phyloP scores from a whole-genome alignment of 805 yeast species.

The Candida schatavii region DNA sequence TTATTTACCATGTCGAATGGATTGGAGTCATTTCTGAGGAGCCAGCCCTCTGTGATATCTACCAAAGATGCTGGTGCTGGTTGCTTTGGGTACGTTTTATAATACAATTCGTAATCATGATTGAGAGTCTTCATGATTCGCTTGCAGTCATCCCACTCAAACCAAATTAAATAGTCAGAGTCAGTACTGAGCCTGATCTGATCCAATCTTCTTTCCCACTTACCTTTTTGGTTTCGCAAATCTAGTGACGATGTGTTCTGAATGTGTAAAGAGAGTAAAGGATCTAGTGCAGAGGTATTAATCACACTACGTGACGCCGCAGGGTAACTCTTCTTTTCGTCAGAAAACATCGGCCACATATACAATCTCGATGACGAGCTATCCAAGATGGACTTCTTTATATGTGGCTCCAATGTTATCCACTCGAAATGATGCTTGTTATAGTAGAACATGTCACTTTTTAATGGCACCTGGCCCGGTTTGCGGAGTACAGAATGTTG shows the following conservation, averaged over 20 bases:
- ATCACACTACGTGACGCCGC: neutral
- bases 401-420: slow-evolving; percentile 9
- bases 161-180: slow-evolving; percentile 3
- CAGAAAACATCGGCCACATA: no score
- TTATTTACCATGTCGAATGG: neutral
- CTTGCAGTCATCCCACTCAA: neutral
- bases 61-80: neutral
- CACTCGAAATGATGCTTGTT: slow-evolving; percentile 15
- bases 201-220: neutral
- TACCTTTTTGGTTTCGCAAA: neutral
- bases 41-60: slow-evolving; percentile 1
- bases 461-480: neutral
- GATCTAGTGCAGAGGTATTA: neutral
- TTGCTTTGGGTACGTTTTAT: neutral
- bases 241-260: neutral
- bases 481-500: neutral
- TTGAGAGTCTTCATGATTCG: neutral
- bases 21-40: slow-evolving; percentile 2
- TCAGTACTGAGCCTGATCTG: neutral
- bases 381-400: neutral
- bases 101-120: neutral
- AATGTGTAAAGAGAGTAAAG: slow-evolving; percentile 1
- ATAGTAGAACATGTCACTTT: slow-evolving; percentile 9
- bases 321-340: no score
- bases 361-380: no score